phyloP scores from a whole-genome alignment of 371 early-diverging fungal genomes.

The Actinomortierella wolfii region DNA sequence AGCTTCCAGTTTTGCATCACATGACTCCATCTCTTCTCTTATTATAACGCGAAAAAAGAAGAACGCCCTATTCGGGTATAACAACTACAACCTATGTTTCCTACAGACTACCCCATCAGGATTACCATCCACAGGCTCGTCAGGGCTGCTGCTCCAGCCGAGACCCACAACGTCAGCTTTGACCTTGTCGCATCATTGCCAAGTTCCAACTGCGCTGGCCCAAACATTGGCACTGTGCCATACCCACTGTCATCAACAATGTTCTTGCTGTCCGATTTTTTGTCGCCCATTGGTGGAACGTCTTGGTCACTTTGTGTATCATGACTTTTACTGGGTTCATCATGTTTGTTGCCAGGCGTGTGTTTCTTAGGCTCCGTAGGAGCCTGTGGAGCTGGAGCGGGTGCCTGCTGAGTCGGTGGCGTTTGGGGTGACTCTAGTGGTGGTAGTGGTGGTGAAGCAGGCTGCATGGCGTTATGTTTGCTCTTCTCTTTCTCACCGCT shows the following conservation, averaged over 20 bases:
- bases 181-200: slow-evolving; percentile 7
- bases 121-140: not conserved
- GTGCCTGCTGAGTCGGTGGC: not conserved
- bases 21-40: too few relatives aligned
- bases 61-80: too few relatives aligned
- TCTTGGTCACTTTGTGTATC: not conserved
- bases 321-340: not conserved
- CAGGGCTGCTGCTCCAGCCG: not conserved
- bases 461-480: not conserved
- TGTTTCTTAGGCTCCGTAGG: not conserved
- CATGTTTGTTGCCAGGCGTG: not conserved
- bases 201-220: slow-evolving; percentile 39
- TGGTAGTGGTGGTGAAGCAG: not conserved
- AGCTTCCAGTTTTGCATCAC: too few relatives aligned
- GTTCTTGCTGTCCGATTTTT: too few relatives aligned
- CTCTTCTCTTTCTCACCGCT: not conserved
- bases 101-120: not conserved
- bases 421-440: not conserved
- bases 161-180: too few relatives aligned
- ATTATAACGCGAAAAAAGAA: too few relatives aligned
- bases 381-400: not conserved
- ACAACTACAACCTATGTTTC: too few relatives aligned
- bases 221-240: slow-evolving; percentile 43
- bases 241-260: slow-evolving; percentile 4
- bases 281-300: not conserved